Percentiles rank a stretch among this genome's conserved stretches.
These are phyloP conservation scores for Trichoderma atroviride DNA, from an alignment of 2,329 filamentous ascomycete genomes.

Conservation along the genomic window DNA sequence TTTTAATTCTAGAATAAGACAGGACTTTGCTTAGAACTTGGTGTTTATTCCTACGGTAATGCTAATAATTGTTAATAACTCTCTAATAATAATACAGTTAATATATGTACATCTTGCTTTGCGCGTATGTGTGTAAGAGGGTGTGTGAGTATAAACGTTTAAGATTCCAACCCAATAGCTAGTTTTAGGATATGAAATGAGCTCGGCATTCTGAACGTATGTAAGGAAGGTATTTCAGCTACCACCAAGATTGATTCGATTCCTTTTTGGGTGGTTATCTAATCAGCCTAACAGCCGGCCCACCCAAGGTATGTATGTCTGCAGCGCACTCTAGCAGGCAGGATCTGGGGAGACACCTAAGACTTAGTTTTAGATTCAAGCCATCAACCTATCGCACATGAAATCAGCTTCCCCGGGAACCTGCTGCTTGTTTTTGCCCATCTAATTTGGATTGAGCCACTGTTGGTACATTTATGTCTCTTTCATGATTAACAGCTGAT, in stretches of 20 bases:
- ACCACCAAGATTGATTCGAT: neutral
- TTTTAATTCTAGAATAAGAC: neutral
- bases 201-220: neutral
- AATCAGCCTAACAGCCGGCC: slow-evolving; percentile 8
- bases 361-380: too few relatives aligned
- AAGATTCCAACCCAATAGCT: too few relatives aligned
- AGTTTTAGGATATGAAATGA: too few relatives aligned
- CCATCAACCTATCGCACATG: neutral
- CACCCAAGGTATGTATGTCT: neutral
- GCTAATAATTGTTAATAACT: slow-evolving; percentile 4
- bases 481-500: neutral
- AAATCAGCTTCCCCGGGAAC: neutral
- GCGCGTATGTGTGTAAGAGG: neutral
- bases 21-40: neutral
- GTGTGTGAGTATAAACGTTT: neutral
- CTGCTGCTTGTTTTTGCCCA: neutral
- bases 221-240: neutral
- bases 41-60: neutral
- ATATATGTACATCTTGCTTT: neutral
- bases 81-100: neutral
- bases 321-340: neutral
- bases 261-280: neutral
- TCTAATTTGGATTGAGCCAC: neutral
- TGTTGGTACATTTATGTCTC: neutral
- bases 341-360: neutral